Evolutionary conservation across 2,329 filamentous ascomycete species (phyloP), one percentile per base, ranked within the genome.

Genomic region (Trichoderma guizhouense): DNA sequence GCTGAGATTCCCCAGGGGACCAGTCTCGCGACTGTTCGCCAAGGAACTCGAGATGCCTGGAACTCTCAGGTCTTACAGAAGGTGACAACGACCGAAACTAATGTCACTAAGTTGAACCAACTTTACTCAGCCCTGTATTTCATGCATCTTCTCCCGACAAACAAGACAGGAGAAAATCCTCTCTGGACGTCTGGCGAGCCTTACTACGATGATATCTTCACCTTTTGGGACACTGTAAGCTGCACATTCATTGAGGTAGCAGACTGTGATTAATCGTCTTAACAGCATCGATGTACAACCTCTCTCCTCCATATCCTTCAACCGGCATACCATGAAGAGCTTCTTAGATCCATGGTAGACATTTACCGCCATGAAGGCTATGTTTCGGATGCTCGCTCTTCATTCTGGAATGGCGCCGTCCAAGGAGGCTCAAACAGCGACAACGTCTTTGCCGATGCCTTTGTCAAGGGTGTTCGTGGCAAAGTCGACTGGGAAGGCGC

Each of bases 151-250:
- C 86, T 92, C 43, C 91, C 91, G 0, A 90, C 90, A 1, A 92
- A 93, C 77, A 88, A 90, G 73, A 92, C 90, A 0, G 90, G 90
- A 0, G 91, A 93, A 77, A 93, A 93, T 72, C 90, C 91, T 0
- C 79, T 85, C 0, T 93, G 91, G 91, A 78, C 81, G 1, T 90
- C 88, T 1, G 75, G 77, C 0, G 91, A 93, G 78, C 91, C 91
- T 2, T 92, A 92, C 76, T 93, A 91, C 76, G 89, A 92, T 72
- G 91, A 93, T 72, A 88, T 91, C 18, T 92, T 92, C 76, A 93
- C 91, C 0, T 86, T 91, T 26, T 93, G 91, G 91, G 87, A 89
- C 72, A 80, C 77, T 30, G 75, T 79, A 69, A 66, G 75, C 67
- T 21, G n/a, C n/a, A 5, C 39, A n/a, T 9, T 7, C 9, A 18